Base-by-base conservation (phyloP, 345 rosid genomes). In the Citrus sinensis region DNA sequence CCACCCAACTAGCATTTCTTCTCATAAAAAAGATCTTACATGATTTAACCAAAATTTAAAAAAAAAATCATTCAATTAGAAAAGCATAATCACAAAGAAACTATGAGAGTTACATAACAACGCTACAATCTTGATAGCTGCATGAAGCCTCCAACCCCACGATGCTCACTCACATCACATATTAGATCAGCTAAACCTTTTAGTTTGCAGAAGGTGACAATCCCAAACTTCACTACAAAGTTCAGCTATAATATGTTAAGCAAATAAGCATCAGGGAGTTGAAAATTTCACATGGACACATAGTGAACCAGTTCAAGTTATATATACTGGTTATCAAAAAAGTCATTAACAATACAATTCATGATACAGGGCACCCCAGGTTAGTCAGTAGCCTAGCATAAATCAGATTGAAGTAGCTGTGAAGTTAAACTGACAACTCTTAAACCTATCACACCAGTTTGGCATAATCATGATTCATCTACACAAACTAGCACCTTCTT, bases 341-440 rank as follows among this genome's bases (percentile, higher is more conserved):
- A 20, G 60, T 24, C 67, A 9, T 58, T 11, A 37, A 37, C 55
- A 14, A 6, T 59, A 1, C 25, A 73, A 59, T 70, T 70, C 39
- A 49, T 46, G 24, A 16, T 7, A 49, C 14, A 40, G 29, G 14
- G 39, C 25, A 72, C 25, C 4, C 17, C 35, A 51, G 8, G 25
- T 0, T 29, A 39, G 7, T 46, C 13, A 27, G 10, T 42, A 27
- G 5, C 8, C 9, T 49, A 29, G 27, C 16, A 13, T 70, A 49
- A 70, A 55, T 19, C 63, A 71, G 40, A 29, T 55, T 40, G 35
- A 34, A 55, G 46, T 14, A 13, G 37, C 35, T 72, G 40, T n/a
- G 29, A 61, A 71, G 75, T 71, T 40, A 72, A 72, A 56, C 22
- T 72, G 42, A 13, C 39, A 70, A 51, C 74, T 70, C 25, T 19